Evolutionary conservation across 2,329 filamentous ascomycete genomes (phyloP).

Genomic region (Tricladium varicosporioides): DNA sequence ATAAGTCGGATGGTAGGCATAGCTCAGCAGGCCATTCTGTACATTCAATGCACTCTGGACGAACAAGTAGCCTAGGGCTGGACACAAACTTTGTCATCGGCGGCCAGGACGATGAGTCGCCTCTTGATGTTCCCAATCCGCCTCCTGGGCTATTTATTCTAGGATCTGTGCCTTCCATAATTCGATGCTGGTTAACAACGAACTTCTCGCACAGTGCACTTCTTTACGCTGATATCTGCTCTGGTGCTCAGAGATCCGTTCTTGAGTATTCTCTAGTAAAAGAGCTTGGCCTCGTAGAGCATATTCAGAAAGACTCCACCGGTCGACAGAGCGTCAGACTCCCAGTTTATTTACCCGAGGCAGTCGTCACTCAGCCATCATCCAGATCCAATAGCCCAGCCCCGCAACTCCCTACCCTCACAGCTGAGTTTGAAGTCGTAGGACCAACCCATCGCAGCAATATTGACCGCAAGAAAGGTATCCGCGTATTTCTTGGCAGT

Average conservation of each 20-base stretch:
- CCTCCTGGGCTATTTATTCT: conserved; percentile 83
- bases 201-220: conserved; percentile 88
- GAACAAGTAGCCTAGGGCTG: conserved; percentile 84
- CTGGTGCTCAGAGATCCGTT: conserved; percentile 85
- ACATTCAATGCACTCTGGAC: conserved; percentile 69
- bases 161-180: conserved; percentile 87
- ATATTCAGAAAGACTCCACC: conserved; percentile 64
- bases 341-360: conserved; percentile 86
- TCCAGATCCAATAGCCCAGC: conserved; percentile 71
- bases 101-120: conserved; percentile 64
- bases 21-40: conserved; percentile 88
- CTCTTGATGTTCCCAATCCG: conserved; percentile 69
- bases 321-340: conserved; percentile 70
- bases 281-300: conserved; percentile 68
- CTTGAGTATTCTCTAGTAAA: conserved; percentile 73
- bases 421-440: conserved; percentile 73
- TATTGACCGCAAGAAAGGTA: conserved; percentile 54
- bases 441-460: conserved; percentile 53
- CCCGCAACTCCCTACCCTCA: conserved; percentile 79
- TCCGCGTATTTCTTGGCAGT: conserved; percentile 87
- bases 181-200: conserved; percentile 91
- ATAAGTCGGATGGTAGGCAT: conserved; percentile 93
- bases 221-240: conserved; percentile 88
- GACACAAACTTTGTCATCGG: conserved; percentile 68
- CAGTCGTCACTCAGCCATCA: conserved; percentile 73